Evolutionary conservation across 2,329 filamentous ascomycete species (phyloP).

Genomic region (Claviceps quebecensis): DNA sequence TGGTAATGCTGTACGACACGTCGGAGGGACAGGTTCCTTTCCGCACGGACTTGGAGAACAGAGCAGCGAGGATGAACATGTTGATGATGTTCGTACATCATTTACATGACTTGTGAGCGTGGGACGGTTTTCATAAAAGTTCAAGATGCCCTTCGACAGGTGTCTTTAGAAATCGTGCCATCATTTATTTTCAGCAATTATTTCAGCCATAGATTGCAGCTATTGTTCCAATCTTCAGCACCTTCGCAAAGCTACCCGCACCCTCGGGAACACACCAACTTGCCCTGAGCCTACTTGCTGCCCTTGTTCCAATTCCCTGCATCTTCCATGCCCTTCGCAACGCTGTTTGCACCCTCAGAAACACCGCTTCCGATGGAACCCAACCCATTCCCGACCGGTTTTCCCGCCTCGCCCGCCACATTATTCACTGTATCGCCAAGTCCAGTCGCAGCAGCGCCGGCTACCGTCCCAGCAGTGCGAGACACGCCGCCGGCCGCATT

Average conservation of each 20-base stretch:
- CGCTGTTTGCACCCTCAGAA: conserved; percentile 32
- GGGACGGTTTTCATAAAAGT: not conserved
- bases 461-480: conserved; percentile 26
- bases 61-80: not conserved
- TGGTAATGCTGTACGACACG: not conserved
- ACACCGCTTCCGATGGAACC: conserved; percentile 38
- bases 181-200: not conserved
- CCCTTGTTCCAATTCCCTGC: conserved; percentile 41
- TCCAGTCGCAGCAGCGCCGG: conserved; percentile 40
- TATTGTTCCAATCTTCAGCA: conserved; percentile 41
- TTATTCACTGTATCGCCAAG: conserved; percentile 40
- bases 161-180: not conserved
- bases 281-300: too few species aligned
- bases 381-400: conserved; percentile 41
- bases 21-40: too few species aligned
- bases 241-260: conserved; percentile 29
- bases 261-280: not conserved
- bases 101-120: not conserved
- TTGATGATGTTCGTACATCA: not conserved
- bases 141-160: not conserved
- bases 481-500: conserved; percentile 27
- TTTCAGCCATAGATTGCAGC: not conserved
- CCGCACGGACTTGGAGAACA: not conserved
- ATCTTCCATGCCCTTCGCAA: conserved; percentile 41
- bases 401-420: conserved; percentile 38